phyloP scores from a whole-genome alignment of 495 filamentous ascomycete genomes.

The Annulohypoxylon maeteangense region DNA sequence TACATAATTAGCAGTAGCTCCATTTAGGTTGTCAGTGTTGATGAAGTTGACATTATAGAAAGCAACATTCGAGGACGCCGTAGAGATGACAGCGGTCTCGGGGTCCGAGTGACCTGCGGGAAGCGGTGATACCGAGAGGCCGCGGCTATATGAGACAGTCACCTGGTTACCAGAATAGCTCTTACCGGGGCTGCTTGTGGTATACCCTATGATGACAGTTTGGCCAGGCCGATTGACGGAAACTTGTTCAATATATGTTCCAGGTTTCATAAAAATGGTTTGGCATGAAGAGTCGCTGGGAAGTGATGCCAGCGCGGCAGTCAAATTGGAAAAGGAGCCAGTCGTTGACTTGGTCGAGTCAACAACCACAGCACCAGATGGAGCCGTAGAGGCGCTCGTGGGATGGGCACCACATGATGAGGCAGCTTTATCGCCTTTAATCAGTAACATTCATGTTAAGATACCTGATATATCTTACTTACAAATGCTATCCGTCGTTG shows the following conservation, averaged over 20 bases:
- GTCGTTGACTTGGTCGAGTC: not conserved
- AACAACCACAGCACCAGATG: not conserved
- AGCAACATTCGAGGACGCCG: conserved; percentile 2
- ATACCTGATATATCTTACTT: not conserved
- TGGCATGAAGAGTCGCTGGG: conserved; percentile 5
- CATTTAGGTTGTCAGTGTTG: conserved; percentile 5
- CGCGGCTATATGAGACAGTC: conserved; percentile 5
- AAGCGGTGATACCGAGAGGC: conserved; percentile 2
- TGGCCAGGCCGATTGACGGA: conserved; percentile 5
- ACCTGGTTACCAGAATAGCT: conserved; percentile 5
- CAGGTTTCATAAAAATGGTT: not conserved
- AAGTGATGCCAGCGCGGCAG: conserved; percentile 4
- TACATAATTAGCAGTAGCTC: not conserved
- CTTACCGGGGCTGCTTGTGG: conserved; percentile 1
- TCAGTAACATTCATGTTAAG: not conserved
- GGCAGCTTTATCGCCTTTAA: not conserved
- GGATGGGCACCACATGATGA: conserved; percentile 6
- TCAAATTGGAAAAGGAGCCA: not conserved
- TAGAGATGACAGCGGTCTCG: conserved; percentile 9
- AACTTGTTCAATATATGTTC: conserved; percentile 2
- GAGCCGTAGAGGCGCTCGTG: not conserved
- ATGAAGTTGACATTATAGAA: conserved; percentile 16
- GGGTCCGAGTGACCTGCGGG: conserved; percentile 5
- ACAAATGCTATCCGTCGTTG: not conserved
- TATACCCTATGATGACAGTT: conserved; percentile 7